These are phyloP conservation scores for Eucalyptus grandis DNA, from an alignment of 345 rosid species.

Conservation along the genomic window DNA sequence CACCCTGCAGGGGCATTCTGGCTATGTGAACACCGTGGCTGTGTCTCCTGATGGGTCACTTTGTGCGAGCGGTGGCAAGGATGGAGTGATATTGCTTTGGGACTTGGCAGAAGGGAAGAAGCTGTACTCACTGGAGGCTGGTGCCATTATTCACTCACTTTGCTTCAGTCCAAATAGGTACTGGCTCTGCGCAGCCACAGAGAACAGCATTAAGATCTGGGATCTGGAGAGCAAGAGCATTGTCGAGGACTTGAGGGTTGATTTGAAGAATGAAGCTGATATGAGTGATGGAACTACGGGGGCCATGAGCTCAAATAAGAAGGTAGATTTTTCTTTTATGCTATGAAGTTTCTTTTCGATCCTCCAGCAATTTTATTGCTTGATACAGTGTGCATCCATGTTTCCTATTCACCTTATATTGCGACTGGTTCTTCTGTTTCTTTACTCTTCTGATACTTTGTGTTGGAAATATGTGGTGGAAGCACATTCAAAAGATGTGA, in stretches of 20 bases:
- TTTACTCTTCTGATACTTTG: background rate
- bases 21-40: slow-evolving; percentile 85
- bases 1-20: slow-evolving; percentile 67
- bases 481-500: background rate
- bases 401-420: background rate
- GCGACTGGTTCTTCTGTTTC: background rate
- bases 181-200: slow-evolving; percentile 97
- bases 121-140: slow-evolving; percentile 81
- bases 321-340: slow-evolving; percentile 18
- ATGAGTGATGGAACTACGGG: slow-evolving; percentile 41
- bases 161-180: slow-evolving; percentile 98
- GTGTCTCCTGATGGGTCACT: slow-evolving; percentile 95
- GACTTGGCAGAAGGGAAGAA: slow-evolving; percentile 96
- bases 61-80: slow-evolving; percentile 96
- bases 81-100: slow-evolving; percentile 84
- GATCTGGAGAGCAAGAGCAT: slow-evolving; percentile 94
- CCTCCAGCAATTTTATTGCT: background rate
- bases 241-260: slow-evolving; percentile 94
- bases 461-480: background rate
- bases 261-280: slow-evolving; percentile 91
- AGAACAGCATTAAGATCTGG: slow-evolving; percentile 91
- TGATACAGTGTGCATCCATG: background rate
- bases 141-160: slow-evolving; percentile 58
- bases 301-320: slow-evolving; percentile 31
- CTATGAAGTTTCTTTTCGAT: background rate